Evolutionary conservation across 2,329 filamentous ascomycete genomes (phyloP).

Genomic region (Hysterium pulicare): DNA sequence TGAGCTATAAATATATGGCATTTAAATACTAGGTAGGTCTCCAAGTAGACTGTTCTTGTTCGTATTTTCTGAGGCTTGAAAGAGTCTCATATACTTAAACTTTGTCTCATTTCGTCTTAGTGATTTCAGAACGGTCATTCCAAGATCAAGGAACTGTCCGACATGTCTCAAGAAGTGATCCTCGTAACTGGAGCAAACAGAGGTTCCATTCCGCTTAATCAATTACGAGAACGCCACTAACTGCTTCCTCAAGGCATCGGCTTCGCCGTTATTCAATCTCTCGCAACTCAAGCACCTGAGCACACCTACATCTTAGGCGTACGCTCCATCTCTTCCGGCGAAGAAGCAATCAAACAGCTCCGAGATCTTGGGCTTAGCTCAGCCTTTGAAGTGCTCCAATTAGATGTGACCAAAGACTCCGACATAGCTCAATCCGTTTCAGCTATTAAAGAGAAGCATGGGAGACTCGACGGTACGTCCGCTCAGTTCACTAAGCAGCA

Average conservation of each 20-base stretch:
- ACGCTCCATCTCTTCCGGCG: conserved; percentile 18
- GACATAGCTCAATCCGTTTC: conserved; percentile 21
- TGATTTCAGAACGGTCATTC: no score
- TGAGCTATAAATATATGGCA: no score
- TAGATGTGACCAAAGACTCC: conserved; percentile 19
- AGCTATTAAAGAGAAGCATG: conserved; percentile 13
- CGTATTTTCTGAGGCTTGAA: no score
- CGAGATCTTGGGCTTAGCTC: conserved; percentile 13
- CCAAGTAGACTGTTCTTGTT: no score
- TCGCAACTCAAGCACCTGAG: conserved; percentile 18
- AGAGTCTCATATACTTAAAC: no score
- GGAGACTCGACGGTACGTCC: conserved; percentile 13
- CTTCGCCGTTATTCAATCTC: conserved; percentile 12
- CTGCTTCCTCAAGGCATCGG: conserved; percentile 11
- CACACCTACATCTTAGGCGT: conserved; percentile 30
- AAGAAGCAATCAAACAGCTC: conserved; percentile 25
- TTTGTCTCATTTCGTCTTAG: no score
- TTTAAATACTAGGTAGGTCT: no score
- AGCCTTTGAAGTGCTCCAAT: conserved; percentile 13
- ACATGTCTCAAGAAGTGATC: conserved; percentile 8
- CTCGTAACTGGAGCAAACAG: conserved; percentile 18
- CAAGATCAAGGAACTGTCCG: no score
- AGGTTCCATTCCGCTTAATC: conserved; percentile 1
- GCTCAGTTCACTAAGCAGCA: not conserved
- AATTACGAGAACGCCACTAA: no score